Percentiles rank a stretch among this genome's conserved stretches.
phyloP scores from a whole-genome alignment of 2,329 filamentous ascomycete species.

The Aspergillus melleus region DNA sequence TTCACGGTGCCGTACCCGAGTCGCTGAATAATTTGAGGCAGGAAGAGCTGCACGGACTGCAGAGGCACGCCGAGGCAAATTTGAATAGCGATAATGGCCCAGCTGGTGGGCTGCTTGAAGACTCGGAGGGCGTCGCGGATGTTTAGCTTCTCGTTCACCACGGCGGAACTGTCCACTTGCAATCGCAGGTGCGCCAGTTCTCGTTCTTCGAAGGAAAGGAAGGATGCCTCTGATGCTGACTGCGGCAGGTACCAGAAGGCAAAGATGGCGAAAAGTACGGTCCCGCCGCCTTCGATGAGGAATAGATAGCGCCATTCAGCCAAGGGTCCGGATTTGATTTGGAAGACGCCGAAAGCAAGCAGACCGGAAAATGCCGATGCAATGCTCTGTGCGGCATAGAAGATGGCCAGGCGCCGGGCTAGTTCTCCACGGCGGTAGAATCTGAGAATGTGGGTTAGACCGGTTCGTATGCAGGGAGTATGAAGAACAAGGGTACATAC shows the following conservation, averaged over 20 bases:
- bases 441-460: not conserved
- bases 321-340: constrained; percentile 33
- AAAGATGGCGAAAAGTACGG: constrained; percentile 39
- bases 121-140: constrained; percentile 29
- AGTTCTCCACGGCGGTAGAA: constrained; percentile 33
- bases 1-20: constrained; percentile 54
- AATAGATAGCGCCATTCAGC: constrained; percentile 48
- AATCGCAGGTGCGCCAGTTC: constrained; percentile 38
- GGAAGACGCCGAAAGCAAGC: constrained; percentile 44
- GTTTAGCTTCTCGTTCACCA: constrained; percentile 33
- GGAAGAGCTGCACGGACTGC: constrained; percentile 29
- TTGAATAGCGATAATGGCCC: constrained; percentile 28
- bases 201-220: constrained; percentile 32
- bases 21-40: constrained; percentile 30
- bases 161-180: constrained; percentile 33
- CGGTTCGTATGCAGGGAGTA: not conserved
- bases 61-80: constrained; percentile 32
- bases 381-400: constrained; percentile 30
- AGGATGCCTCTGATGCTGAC: not conserved
- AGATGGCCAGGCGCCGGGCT: constrained; percentile 29
- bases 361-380: constrained; percentile 33
- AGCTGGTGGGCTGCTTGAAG: constrained; percentile 31
- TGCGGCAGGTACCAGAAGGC: constrained; percentile 42
- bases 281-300: constrained; percentile 46
- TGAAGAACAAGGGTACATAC: not conserved